Evolutionary conservation across 768 basidiomycete species (phyloP), one percentile per base, ranked within the genome.

Genomic region (Exidia glandulosa): DNA sequence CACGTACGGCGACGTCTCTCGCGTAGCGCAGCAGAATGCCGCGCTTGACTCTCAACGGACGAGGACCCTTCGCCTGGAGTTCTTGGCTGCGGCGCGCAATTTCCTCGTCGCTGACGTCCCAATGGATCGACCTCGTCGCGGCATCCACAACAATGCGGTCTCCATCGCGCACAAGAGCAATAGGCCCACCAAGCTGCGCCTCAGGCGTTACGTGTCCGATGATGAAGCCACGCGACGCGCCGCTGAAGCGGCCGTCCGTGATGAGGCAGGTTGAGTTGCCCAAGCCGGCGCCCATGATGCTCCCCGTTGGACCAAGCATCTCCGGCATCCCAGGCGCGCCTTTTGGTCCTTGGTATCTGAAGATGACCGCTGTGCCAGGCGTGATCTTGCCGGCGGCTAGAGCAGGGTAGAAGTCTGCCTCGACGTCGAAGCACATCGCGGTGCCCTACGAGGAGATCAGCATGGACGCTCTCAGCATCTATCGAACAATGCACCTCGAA

Each of bases 161-260:
- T 4, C 91, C 92, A 63, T 94, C 90, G 66, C 84, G 75, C 57
- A 92, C 86, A 23, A 94, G 81, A 31, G 89, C 92, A 65, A 94
- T 94, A 2, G 92, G 91, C 0, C 91, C 91, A 58, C 90, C 90
- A 30, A 88, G 73, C 32, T 80, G 81, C 23, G 90, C 90, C 70
- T 84, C 82, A 3, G 82, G 82, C 32, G 78, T 76, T 59, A 82
- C 76, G 61, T 85, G 82, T 34, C 83, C 81, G 60, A 83, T 81
- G 68, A 82, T 81, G 70, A 84, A 84, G 6, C 84, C 84, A 47
- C 80, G 76, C 6, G 81, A 88, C 2, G 90, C 91, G 16, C 91
- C 91, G 23, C 87, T 89, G 78, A 94, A 94, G 19, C 91, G 83
- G 56, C 91, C 91, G 68, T 94, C 91, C 0, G 91, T 94, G 64